phyloP scores from a whole-genome alignment of 306 rosid species.

The Prinsepia uniflora region DNA sequence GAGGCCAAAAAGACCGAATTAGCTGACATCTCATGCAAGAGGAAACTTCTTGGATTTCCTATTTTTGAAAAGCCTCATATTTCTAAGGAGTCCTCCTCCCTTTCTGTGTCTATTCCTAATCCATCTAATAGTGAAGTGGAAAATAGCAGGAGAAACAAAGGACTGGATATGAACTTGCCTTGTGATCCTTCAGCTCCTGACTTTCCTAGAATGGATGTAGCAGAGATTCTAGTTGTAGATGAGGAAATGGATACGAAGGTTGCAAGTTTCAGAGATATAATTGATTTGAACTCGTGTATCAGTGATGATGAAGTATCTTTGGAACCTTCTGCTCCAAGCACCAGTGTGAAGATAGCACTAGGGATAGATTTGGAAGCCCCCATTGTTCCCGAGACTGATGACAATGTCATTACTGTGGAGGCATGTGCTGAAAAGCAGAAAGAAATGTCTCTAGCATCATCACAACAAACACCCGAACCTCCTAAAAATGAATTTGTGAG shows the following conservation, averaged over 20 bases:
- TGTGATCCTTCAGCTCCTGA: slow-evolving; percentile 56
- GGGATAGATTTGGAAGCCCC: slow-evolving; percentile 81
- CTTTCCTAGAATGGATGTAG: slow-evolving; percentile 33
- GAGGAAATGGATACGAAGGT: slow-evolving; percentile 33
- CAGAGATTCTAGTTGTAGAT: slow-evolving; percentile 34
- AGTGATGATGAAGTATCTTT: slow-evolving; percentile 67
- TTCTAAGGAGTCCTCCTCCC: slow-evolving; percentile 47
- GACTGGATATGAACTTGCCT: slow-evolving; percentile 81
- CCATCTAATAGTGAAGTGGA: slow-evolving; percentile 36
- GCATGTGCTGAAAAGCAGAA: slow-evolving; percentile 29
- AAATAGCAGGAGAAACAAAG: slow-evolving; percentile 33
- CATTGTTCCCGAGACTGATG: slow-evolving; percentile 43
- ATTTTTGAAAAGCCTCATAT: slow-evolving; percentile 47
- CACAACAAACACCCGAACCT: slow-evolving; percentile 29
- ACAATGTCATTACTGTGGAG: slow-evolving; percentile 39
- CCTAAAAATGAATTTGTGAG: slow-evolving; percentile 49
- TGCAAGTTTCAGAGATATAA: slow-evolving; percentile 39
- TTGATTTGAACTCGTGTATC: slow-evolving; percentile 75
- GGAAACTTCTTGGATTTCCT: slow-evolving; percentile 62
- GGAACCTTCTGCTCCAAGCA: slow-evolving; percentile 34
- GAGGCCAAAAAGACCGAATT: slow-evolving; percentile 43
- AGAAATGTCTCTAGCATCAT: slow-evolving; percentile 32
- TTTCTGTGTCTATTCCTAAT: slow-evolving; percentile 31
- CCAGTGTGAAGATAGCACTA: slow-evolving; percentile 28
- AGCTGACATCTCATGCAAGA: slow-evolving; percentile 37